Conservation (phyloP, 1,284 basidiomycete species). For the Trametes pubescens region DNA sequence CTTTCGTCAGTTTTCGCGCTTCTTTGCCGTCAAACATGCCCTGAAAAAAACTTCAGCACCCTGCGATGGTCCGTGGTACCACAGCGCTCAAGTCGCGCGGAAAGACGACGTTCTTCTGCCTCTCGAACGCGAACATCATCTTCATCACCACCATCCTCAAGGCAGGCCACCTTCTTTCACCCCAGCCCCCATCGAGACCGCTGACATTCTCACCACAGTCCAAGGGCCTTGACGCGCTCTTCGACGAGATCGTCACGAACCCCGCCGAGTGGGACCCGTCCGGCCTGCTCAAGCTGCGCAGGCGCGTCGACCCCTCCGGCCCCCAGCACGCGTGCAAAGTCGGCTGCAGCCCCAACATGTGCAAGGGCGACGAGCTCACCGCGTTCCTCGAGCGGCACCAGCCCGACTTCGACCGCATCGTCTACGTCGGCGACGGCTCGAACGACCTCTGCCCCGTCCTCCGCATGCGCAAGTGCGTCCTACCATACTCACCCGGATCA, state of each 20-base stretch:
- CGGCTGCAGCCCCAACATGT: constrained; percentile 97
- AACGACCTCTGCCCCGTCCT: constrained; percentile 97
- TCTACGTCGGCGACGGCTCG: constrained; percentile 94
- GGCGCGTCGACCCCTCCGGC: constrained; percentile 78
- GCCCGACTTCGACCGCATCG: constrained; percentile 80
- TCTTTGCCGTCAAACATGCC: not conserved
- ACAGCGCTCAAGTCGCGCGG: constrained; percentile 73
- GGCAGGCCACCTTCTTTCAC: constrained; percentile 56
- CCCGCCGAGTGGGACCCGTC: constrained; percentile 84
- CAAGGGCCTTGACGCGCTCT: constrained; percentile 77
- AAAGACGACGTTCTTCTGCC: constrained; percentile 86
- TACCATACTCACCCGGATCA: not conserved
- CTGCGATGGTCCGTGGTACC: constrained; percentile 94
- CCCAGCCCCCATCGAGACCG: not conserved
- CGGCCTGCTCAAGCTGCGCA: constrained; percentile 80
- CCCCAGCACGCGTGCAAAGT: constrained; percentile 88
- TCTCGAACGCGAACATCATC: constrained; percentile 94
- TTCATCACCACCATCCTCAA: constrained; percentile 92
- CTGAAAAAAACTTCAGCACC: constrained; percentile 69
- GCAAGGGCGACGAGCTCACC: constrained; percentile 95
- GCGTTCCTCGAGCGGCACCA: constrained; percentile 79
- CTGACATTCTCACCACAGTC: constrained; percentile 52
- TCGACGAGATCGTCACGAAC: constrained; percentile 93
- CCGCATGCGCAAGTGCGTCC: constrained; percentile 73
- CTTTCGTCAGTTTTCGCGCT: constrained; percentile 73